Conservation (phyloP, 1,139 yeast species). For the Saccharomyces hybrid region DNA sequence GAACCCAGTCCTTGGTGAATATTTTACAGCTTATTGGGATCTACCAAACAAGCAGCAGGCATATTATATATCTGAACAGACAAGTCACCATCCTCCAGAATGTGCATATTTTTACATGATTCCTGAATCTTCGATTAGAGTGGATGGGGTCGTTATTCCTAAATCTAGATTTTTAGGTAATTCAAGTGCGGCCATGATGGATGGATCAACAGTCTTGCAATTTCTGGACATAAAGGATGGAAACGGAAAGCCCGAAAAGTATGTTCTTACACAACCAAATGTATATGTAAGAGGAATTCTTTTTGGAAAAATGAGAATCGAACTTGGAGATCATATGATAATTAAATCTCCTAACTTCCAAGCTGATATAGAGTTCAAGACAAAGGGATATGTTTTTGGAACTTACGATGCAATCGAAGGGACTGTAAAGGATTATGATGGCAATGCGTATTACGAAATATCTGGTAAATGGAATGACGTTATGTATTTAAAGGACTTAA, state of each 20-base stretch:
- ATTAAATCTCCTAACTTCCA: constrained; percentile 56
- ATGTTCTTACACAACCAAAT: constrained; percentile 84
- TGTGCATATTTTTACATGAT: constrained; percentile 84
- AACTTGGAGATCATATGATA: constrained; percentile 83
- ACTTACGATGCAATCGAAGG: constrained; percentile 88
- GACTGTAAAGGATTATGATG: constrained; percentile 44
- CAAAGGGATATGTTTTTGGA: constrained; percentile 90
- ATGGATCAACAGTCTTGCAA: constrained; percentile 70
- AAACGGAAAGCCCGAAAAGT: constrained; percentile 48
- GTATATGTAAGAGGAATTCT: constrained; percentile 91
- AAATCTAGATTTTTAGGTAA: constrained; percentile 85
- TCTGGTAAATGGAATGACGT: constrained; percentile 92
- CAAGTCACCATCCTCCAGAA: constrained; percentile 98
- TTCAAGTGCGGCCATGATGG: constrained; percentile 96
- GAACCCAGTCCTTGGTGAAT: constrained; percentile 89
- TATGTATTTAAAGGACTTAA: constrained; percentile 56
- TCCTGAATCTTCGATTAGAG: constrained; percentile 73
- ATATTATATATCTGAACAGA: constrained; percentile 83
- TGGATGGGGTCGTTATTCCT: constrained; percentile 85
- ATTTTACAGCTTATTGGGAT: constrained; percentile 89
- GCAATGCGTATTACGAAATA: constrained; percentile 54
- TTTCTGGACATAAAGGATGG: constrained; percentile 51
- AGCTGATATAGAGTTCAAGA: constrained; percentile 87
- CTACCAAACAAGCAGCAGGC: constrained; percentile 63
- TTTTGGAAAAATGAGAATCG: constrained; percentile 83